These are phyloP conservation scores for Huntiella bhutanensis DNA, from an alignment of 2,329 filamentous ascomycete species.

Conservation along the genomic window DNA sequence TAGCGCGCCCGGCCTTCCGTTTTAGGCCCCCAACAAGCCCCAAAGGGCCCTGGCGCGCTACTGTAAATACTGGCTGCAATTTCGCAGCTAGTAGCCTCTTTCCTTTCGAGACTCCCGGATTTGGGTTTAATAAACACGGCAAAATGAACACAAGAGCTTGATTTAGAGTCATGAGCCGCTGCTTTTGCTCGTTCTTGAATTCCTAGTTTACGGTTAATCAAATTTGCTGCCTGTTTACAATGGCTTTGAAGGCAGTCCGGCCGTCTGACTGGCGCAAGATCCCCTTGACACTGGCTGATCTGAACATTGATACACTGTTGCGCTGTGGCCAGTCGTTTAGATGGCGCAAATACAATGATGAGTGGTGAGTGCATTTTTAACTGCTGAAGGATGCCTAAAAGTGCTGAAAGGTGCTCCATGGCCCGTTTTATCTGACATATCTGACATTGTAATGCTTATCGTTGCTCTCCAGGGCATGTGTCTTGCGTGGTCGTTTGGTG, in stretches of 20 bases:
- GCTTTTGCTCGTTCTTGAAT: conserved; percentile 1
- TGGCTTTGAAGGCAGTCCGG: conserved; percentile 3
- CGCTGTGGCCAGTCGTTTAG: conserved; percentile 93
- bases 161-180: not conserved
- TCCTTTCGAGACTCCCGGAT: too few relatives aligned
- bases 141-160: not conserved
- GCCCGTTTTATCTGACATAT: not conserved
- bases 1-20: too few relatives aligned
- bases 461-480: conserved; percentile 43
- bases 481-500: conserved; percentile 67
- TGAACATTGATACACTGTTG: conserved; percentile 86
- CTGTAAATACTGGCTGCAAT: not conserved
- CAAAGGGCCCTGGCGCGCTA: too few relatives aligned
- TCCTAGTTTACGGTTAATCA: not conserved
- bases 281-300: conserved; percentile 61
- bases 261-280: conserved; percentile 53
- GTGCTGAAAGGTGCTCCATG: too few relatives aligned
- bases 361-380: conserved; percentile 43
- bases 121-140: too few relatives aligned
- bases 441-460: conserved; percentile 4
- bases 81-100: not conserved
- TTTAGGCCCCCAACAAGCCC: too few relatives aligned
- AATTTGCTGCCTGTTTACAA: conserved; percentile 2
- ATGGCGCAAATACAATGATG: conserved; percentile 70
- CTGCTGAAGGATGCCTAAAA: too few relatives aligned